Base-by-base conservation (phyloP, 108 stramenopile species). In the Schizochytrium sp. region DNA sequence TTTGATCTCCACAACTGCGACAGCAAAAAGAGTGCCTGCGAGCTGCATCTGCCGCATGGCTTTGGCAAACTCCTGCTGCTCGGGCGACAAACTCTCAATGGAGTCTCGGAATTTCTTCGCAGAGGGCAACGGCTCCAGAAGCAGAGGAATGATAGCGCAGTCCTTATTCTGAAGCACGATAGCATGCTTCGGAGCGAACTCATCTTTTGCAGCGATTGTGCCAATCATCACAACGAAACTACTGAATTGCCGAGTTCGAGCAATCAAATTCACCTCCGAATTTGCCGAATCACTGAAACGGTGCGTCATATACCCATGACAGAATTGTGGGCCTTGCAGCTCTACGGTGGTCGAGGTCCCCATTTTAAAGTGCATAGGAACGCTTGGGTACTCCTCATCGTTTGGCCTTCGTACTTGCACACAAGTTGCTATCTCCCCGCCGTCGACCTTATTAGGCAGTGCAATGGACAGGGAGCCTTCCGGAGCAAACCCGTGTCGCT, bases 71-170 rank as follows among this genome's bases (percentile, higher is more conserved):
- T 72, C 90, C 72, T 94, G 94, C 83, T 97, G 97, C 87, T 97
- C 96, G 17, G 96, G 96, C 50, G 96, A 96, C 12, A 97, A 91
- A 10, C 94, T 95, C 88, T 90, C 72, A 49, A 97, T 94, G 47
- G 96, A 94, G 92, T 97, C 97, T 58, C 94, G 93, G 92, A 97
- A 97, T 61, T 95, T 95, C 90, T 96, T 95, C 2, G 97, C 95
- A 3, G 93, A 94, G 40, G 97, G 97, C 61, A 97, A 69, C 40
- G 92, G 94, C 42, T 95, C 92, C n/a, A 95, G 56, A 7, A 96
- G 76, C 47, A 97, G 60, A 2, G 97, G 96, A 69, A 97, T 93
- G 4, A 95, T 55, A 4, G 96, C 90, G 61, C 96, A 96, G 88
- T 97, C 97, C 93, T 96, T 97, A 92, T 97, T 96, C 44, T 93